Percentiles rank a stretch among this genome's conserved stretches.
Conservation (phyloP, 2,329 filamentous ascomycete species). For the Talaromyces sp. region DNA sequence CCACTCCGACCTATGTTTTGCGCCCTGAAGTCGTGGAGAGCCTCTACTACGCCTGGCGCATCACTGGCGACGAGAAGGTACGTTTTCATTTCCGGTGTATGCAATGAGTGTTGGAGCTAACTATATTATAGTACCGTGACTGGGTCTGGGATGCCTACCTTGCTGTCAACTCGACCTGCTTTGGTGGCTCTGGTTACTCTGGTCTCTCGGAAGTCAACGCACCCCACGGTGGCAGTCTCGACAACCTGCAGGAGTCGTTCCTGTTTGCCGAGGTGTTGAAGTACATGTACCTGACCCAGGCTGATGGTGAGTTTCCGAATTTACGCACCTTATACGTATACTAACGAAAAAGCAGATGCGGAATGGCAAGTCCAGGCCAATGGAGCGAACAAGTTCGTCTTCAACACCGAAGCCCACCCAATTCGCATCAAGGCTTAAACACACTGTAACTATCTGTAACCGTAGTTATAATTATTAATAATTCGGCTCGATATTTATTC, state of each 20-base stretch:
- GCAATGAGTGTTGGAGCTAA: neutral
- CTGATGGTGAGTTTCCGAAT: slow-evolving; percentile 28
- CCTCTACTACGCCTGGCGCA: slow-evolving; percentile 80
- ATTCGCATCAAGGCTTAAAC: slow-evolving; percentile 36
- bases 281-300: slow-evolving; percentile 70
- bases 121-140: slow-evolving; percentile 58
- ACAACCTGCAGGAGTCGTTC: slow-evolving; percentile 78
- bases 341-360: slow-evolving; percentile 43
- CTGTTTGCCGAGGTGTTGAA: slow-evolving; percentile 85
- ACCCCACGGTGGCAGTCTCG: slow-evolving; percentile 53
- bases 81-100: neutral
- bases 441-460: neutral
- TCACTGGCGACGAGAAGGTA: slow-evolving; percentile 62
- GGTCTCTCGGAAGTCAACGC: slow-evolving; percentile 62
- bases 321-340: neutral
- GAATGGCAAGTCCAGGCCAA: slow-evolving; percentile 52
- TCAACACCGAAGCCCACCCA: slow-evolving; percentile 63
- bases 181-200: slow-evolving; percentile 62
- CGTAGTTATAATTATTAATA: neutral
- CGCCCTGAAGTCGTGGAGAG: slow-evolving; percentile 79
- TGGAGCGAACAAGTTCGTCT: slow-evolving; percentile 51
- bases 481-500: neutral
- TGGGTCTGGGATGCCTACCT: slow-evolving; percentile 78
- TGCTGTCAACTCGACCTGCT: slow-evolving; percentile 59
- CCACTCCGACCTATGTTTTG: slow-evolving; percentile 57